Percentiles rank a stretch among this genome's conserved stretches.
Evolutionary conservation across 257 asterid genomes (phyloP).

Genomic region (Solanum gracilifrons): DNA sequence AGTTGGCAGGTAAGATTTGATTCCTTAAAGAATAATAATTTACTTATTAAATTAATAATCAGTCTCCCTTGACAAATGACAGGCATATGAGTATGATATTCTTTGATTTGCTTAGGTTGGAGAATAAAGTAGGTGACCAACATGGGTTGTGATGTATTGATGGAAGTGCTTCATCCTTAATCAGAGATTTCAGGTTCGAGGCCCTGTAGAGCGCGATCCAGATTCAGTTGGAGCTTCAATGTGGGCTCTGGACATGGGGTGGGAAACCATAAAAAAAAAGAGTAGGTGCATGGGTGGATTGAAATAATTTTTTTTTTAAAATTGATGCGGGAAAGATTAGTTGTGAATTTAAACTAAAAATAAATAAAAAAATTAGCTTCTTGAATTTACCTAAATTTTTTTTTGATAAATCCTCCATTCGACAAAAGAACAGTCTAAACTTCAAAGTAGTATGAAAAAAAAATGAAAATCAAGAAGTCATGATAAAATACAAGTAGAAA

Average conservation of each 20-base stretch:
- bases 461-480: background rate
- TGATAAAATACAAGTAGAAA: background rate
- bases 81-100: background rate
- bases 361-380: no score
- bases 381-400: background rate
- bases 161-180: no score
- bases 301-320: no score
- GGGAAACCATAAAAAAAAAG: no score
- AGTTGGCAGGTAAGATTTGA: background rate
- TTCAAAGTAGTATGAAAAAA: background rate
- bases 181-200: rapidly evolving
- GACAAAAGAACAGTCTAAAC: background rate
- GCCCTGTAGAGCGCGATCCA: rapidly evolving
- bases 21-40: no score
- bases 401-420: no score
- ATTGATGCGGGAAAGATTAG: no score
- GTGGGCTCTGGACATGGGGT: rapidly evolving
- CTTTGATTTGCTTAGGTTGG: background rate
- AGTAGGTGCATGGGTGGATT: no score
- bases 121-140: no score
- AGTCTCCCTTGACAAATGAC: background rate
- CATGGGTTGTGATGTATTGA: rapidly evolving
- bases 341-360: background rate
- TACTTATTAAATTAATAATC: background rate
- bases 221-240: no score